Evolutionary conservation across 257 asterid genomes (phyloP), one percentile per base, ranked within the genome.

Genomic region (Solanum okadae): DNA sequence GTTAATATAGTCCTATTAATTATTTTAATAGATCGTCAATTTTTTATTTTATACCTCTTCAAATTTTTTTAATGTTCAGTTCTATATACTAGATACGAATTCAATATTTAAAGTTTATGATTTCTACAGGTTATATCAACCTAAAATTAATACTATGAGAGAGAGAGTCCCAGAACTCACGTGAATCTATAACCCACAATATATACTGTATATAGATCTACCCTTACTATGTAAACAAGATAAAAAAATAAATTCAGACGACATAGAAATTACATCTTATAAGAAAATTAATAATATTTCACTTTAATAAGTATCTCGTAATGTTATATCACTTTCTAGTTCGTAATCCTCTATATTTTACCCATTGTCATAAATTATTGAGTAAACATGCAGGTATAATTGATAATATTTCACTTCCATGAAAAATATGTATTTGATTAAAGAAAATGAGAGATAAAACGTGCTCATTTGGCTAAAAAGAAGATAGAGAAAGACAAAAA

Each of bases 41-140:
- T 14, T 34, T 27, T 59, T 56, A 56, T 0, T 70, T 29, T 70
- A 14, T 29, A 7, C 18, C 5, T 70, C 12, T 29, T 15, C 1
- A 70, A 8, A 3, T 3, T 0, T 29, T 70, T 31, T 31, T 15
- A 71, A 70, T 29, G 1, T 70, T 70, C 6, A 70, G 38, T 15
- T 70, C 1, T 3, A 70, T 10, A 1, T 2, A 3, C 0, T 3
- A 29, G 1, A 15, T 9, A 31, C 1, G 1, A 6, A 70, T 70
- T 7, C 5, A 70, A 3, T 0, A 70, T 15, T 68, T 68, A 7
- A 68, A 68, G 23, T 27, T 68, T 68, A 68, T 68, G 37, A 68
- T 49, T 49, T 49, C 59, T 49, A 46, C 20, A 12, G 16, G 16
- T 44, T 46, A 46, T 5, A 46, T 46, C 56, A 46, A 46, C 56